Percentiles rank a stretch among this genome's conserved stretches.
Conservation (phyloP, 148 eudicot species). For the Amaranthus hypochondriacus region DNA sequence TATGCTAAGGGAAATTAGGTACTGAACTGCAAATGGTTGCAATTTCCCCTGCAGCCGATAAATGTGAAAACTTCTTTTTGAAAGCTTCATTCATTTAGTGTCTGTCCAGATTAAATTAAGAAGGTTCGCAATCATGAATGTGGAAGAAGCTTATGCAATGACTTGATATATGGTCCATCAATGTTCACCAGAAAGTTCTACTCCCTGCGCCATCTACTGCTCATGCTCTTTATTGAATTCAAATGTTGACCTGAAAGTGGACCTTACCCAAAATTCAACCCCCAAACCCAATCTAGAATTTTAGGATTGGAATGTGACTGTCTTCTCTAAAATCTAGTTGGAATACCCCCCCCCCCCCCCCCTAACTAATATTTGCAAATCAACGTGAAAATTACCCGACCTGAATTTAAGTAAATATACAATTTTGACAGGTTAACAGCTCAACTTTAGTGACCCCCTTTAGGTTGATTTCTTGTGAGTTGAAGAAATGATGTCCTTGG, state of each 20-base stretch:
- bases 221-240: neutral
- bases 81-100: neutral
- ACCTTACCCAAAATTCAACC: neutral
- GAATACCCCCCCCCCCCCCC: neutral
- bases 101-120: neutral
- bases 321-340: neutral
- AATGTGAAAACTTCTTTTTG: too few species aligned
- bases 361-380: neutral
- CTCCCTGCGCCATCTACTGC: neutral
- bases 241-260: neutral
- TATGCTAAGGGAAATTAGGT: neutral
- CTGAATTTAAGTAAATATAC: neutral
- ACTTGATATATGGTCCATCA: neutral
- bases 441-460: neutral
- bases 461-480: neutral
- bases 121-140: neutral
- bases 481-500: neutral
- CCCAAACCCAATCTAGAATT: neutral
- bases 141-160: neutral
- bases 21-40: neutral
- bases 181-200: neutral
- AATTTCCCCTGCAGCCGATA: neutral
- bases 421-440: neutral
- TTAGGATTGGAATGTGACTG: too few species aligned
- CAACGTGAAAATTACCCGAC: neutral